Percentiles rank a stretch among this genome's conserved stretches.
Conservation (phyloP, 2,329 filamentous ascomycete species). For the Penicillium psychrosexuale region DNA sequence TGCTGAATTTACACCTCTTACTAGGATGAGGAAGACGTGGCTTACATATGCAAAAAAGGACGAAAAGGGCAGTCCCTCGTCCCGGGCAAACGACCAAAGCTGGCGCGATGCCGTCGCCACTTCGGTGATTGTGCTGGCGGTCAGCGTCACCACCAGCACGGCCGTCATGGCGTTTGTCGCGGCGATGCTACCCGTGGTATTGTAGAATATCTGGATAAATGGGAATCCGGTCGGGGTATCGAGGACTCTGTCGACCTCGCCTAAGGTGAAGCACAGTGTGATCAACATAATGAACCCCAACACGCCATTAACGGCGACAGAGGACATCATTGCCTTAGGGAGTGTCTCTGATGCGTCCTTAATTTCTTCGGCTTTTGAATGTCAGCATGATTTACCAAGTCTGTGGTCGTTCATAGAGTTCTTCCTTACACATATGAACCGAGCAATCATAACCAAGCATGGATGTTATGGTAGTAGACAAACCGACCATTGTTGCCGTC, state of each 20-base stretch:
- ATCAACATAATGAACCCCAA: slow-evolving; percentile 58
- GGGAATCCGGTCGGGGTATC: slow-evolving; percentile 52
- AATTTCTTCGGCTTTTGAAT: slow-evolving; percentile 38
- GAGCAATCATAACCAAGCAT: slow-evolving; percentile 45
- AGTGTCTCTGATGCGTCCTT: slow-evolving; percentile 50
- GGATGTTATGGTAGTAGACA: slow-evolving; percentile 40
- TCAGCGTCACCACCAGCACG: slow-evolving; percentile 50
- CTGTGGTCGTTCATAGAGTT: background rate
- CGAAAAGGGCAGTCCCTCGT: slow-evolving; percentile 42
- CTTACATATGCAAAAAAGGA: slow-evolving; percentile 39
- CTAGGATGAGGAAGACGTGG: background rate
- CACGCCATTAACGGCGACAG: slow-evolving; percentile 50
- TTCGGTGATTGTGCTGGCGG: slow-evolving; percentile 52
- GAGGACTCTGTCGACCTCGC: slow-evolving; percentile 47
- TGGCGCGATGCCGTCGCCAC: slow-evolving; percentile 58
- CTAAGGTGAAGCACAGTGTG: slow-evolving; percentile 54
- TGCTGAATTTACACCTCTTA: background rate
- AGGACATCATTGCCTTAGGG: slow-evolving; percentile 51
- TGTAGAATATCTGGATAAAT: slow-evolving; percentile 58
- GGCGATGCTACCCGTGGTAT: slow-evolving; percentile 48
- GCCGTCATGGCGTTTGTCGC: slow-evolving; percentile 52
- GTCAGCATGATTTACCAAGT: slow-evolving; percentile 5
- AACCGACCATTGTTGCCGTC: slow-evolving; percentile 41
- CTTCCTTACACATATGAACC: slow-evolving; percentile 46
- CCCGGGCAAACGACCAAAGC: slow-evolving; percentile 54